Evolutionary conservation across 1,139 yeast genomes (phyloP), one percentile per base, ranked within the genome.

Genomic region (Saccharomycopsis crataegensis): DNA sequence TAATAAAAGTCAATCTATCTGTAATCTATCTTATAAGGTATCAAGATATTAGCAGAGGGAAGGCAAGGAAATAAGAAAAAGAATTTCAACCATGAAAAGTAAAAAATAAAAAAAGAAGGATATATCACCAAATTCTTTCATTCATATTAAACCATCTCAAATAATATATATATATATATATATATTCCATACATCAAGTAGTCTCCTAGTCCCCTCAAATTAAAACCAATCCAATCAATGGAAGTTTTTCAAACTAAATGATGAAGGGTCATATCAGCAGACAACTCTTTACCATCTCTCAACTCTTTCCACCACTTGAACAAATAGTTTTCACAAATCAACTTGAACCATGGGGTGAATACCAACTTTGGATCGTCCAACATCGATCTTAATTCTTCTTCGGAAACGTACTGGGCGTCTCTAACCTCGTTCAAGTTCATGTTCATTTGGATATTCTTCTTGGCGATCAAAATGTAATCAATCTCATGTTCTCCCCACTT

Each of bases 401-500:
- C 79, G 44, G 81, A 73, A 31, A 93, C 98, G 70, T 87, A 93
- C 64, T 76, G 79, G 64, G 73, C 73, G 66, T 87, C 96, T 66
- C 82, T 83, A 52, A 93, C 96, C 68, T 93, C 99, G 66, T 90
- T 91, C 49, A 77, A 76, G 64, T 82, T 85, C 28, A 69, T 65
- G 7, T 65, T 64, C 50, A 77, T 62, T 42, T 70, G 66, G 43
- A 80, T 70, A 46, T 69, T 69, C 47, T 90, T 82, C 65, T 77
- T 79, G 63, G 86, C 82, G 59, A 93, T 83, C 64, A 94, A 76
- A 62, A 93, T 94, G 70, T 93, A 93, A 70, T 93, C 99, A 61
- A 93, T 86, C 70, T 93, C 99, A 66, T 93, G 99, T 68, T 93
- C 99, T 50, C 98, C 99, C 99, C 99, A 93, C 57, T 81, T 78